A percentile compares a stretch with the other conserved stretches of the same genome.
phyloP scores from a whole-genome alignment of 768 basidiomycete genomes.

The Filobasidium floriforme region DNA sequence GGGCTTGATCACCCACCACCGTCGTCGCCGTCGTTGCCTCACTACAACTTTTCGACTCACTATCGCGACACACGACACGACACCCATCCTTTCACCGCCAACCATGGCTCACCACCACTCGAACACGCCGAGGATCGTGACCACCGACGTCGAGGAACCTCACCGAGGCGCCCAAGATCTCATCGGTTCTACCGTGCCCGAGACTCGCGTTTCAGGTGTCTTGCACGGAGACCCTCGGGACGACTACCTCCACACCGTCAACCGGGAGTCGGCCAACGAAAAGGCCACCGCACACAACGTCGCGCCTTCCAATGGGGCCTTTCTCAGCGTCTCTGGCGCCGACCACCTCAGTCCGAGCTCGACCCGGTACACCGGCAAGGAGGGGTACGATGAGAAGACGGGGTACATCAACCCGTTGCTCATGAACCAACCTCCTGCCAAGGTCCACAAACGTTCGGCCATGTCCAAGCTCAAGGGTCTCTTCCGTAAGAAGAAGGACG shows the following conservation, averaged over 20 bases:
- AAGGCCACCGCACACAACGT: neutral
- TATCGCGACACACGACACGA: too few species aligned
- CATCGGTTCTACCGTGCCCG: neutral
- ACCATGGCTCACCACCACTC: too few species aligned
- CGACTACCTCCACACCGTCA: neutral
- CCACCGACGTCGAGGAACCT: too few species aligned
- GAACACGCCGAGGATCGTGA: too few species aligned
- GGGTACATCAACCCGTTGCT: constrained; percentile 1
- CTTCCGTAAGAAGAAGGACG: constrained; percentile 13
- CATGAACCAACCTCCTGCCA: constrained; percentile 4
- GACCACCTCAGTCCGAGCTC: neutral
- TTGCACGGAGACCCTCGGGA: neutral
- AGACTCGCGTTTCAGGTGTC: too few species aligned
- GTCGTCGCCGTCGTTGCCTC: too few species aligned
- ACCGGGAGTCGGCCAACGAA: neutral
- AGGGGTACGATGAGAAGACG: neutral
- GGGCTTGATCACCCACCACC: too few species aligned
- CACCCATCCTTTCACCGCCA: too few species aligned
- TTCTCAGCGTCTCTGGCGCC: neutral
- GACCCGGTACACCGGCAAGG: neutral
- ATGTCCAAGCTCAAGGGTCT: constrained; percentile 18
- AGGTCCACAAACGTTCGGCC: constrained; percentile 11
- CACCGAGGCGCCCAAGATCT: too few species aligned
- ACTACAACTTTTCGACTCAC: too few species aligned
- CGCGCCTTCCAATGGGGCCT: too few species aligned